Conservation (phyloP, 2,329 filamentous ascomycete species). For the Aspergillus novoparasiticus region DNA sequence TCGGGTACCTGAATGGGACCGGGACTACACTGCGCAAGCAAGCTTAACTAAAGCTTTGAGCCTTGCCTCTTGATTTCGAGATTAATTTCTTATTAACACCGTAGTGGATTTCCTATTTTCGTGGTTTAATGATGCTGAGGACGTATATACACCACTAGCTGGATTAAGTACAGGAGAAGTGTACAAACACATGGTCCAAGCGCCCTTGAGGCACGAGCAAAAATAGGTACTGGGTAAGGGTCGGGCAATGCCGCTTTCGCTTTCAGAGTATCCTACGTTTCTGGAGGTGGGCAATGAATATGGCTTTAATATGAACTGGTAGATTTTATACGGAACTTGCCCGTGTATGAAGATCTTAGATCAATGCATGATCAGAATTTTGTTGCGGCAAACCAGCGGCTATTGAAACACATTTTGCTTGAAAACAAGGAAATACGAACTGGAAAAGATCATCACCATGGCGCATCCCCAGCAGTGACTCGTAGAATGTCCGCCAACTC, state of each 20-base stretch:
- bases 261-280: not conserved
- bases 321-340: not conserved
- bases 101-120: too few relatives aligned
- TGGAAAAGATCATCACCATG: slow-evolving; percentile 19
- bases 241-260: too few relatives aligned
- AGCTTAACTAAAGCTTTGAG: not conserved
- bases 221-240: too few relatives aligned
- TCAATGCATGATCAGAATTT: not conserved
- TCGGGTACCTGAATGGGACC: too few relatives aligned
- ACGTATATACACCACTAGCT: not conserved
- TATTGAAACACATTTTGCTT: not conserved
- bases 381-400: not conserved
- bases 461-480: slow-evolving; percentile 22
- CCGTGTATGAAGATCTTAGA: not conserved
- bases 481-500: slow-evolving; percentile 15
- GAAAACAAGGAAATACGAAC: not conserved
- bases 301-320: not conserved
- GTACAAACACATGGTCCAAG: not conserved
- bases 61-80: too few relatives aligned
- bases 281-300: not conserved
- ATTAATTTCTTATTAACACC: too few relatives aligned
- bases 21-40: not conserved
- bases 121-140: not conserved
- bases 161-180: not conserved
- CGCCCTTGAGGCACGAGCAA: not conserved